These are phyloP conservation scores for Myxozyma melibiosi DNA, from an alignment of 805 yeast genomes.

Conservation along the genomic window DNA sequence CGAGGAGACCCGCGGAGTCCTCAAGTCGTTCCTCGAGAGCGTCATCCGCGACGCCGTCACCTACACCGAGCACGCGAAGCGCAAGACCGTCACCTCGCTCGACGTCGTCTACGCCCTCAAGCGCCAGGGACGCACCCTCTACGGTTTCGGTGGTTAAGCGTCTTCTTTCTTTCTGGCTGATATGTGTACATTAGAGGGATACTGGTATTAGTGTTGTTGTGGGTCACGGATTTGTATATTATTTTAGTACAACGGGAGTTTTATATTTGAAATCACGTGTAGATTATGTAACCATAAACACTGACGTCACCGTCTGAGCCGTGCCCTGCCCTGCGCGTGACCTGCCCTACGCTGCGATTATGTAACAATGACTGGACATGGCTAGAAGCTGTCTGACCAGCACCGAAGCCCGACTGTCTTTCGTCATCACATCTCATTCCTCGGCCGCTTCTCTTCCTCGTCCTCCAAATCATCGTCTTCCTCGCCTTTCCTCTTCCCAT, in stretches of 20 bases:
- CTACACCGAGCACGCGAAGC: conserved; percentile 99
- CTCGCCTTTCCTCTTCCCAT: background rate
- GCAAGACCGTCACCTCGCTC: conserved; percentile 98
- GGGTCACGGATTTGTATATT: conserved; percentile 19
- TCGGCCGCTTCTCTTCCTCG: background rate
- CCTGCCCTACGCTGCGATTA: background rate
- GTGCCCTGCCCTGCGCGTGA: background rate
- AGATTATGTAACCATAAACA: background rate
- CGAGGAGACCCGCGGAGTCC: conserved; percentile 98
- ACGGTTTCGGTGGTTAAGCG: conserved; percentile 98
- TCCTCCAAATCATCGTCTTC: background rate
- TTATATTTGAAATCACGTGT: background rate
- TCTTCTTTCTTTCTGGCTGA: background rate
- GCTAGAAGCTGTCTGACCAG: no score
- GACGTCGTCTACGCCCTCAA: conserved; percentile 98
- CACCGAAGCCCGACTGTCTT: no score
- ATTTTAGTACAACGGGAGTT: conserved; percentile 9
- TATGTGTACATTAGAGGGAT: conserved; percentile 9
- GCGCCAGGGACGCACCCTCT: conserved; percentile 99
- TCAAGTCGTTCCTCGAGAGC: conserved; percentile 92
- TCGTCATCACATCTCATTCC: conserved; percentile 8
- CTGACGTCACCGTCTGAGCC: no score
- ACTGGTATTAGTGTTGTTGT: background rate
- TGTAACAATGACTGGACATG: no score
- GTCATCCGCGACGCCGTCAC: conserved; percentile 99